Base-by-base conservation (phyloP, 768 basidiomycete genomes). In the Lactifluus pinguis region DNA sequence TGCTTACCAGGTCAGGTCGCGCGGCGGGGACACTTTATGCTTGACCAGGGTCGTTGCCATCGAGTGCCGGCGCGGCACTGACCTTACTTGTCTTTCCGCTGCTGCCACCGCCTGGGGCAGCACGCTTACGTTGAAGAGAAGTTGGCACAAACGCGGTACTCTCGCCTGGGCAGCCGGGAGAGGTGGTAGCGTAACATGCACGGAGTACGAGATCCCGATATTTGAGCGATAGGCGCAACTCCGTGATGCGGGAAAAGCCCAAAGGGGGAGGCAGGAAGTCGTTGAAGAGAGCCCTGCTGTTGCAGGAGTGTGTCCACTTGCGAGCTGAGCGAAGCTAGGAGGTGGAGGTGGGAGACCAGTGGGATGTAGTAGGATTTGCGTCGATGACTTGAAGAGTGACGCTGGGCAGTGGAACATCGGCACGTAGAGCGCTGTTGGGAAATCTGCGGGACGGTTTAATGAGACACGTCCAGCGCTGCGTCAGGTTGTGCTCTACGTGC, bases 91-190 rank as follows among this genome's bases (percentile, higher is more conserved):
- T 67, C 13, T 73, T 66, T 4, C 71, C 67, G 19, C 74, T 72
- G 6, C 50, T 42, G 7, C 29, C 34, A 4, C 51, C 51, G 2
- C 58, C 29, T 6, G 51, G 34, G 9, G 49, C 45, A 10, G 70
- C 65, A 61, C 80, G 86, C 72, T 88, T 93, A 50, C 90, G 83
- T 72, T 91, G 92, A 54, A 95, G 73, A 3, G 87, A 78, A 2
- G 85, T 71, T 4, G 97, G 97, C 4, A 98, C 83, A 68, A 99
- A 98, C 0, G 89, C 84, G 0, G 92, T 95, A 9, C 89, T 88
- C 71, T 99, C 48, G 72, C 75, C 10, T 77, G 72, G 9, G 73
- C 61, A 2, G 65, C 52, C 15, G 72, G 64, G 13, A 68, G 69
- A 75, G 76, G 56, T 76, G 74, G 2, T 71, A 70, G 60, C 32